Conservation (phyloP, 2,329 filamentous ascomycete species). For the Talaromyces rugulosus region DNA sequence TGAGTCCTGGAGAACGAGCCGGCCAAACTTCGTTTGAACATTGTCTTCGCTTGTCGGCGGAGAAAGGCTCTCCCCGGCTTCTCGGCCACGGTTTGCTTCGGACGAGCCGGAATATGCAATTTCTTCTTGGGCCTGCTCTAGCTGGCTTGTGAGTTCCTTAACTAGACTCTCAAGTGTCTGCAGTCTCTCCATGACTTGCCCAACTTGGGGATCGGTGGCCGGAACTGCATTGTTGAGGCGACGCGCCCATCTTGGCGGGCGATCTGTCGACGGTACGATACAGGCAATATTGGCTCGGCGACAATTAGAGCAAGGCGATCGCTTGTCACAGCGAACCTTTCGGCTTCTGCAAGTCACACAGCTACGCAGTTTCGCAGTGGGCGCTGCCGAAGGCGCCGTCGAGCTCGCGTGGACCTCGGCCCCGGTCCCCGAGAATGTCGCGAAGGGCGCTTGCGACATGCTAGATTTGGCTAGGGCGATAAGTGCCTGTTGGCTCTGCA, state of each 20-base stretch:
- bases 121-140: slow-evolving; percentile 32
- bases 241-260: slow-evolving; percentile 53
- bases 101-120: neutral
- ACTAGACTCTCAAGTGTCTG: slow-evolving; percentile 50
- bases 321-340: slow-evolving; percentile 57
- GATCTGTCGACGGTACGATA: slow-evolving; percentile 47
- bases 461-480: neutral
- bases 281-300: slow-evolving; percentile 51
- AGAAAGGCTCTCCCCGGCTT: neutral
- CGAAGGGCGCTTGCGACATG: neutral
- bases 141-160: slow-evolving; percentile 46
- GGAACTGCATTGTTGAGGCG: slow-evolving; percentile 40
- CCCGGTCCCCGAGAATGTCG: neutral
- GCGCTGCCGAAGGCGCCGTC: neutral
- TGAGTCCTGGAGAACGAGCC: slow-evolving; percentile 45
- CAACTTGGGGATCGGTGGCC: slow-evolving; percentile 24
- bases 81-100: neutral
- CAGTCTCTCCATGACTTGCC: slow-evolving; percentile 48
- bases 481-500: neutral
- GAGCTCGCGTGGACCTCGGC: neutral
- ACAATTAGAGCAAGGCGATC: slow-evolving; percentile 55
- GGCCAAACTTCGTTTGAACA: slow-evolving; percentile 44
- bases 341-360: slow-evolving; percentile 51
- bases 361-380: slow-evolving; percentile 40
- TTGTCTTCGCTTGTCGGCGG: slow-evolving; percentile 16